Evolutionary conservation across 108 stramenopile species (phyloP).

Genomic region (Mayamaea pseudoterrestris): DNA sequence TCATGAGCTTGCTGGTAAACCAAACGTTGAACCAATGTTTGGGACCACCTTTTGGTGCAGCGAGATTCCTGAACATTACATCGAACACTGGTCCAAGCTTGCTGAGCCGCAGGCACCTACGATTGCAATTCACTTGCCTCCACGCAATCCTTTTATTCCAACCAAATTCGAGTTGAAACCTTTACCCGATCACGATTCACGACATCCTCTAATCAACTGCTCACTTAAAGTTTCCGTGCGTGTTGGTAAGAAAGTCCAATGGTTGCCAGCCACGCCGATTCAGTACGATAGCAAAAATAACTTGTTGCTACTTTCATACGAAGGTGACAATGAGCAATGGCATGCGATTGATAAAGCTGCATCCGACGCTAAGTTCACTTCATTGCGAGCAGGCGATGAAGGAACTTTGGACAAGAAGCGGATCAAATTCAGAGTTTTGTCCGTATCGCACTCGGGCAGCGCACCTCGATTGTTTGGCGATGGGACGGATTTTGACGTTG

Average conservation of each 20-base stretch:
- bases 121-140: conserved; percentile 43
- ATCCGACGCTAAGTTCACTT: conserved; percentile 13
- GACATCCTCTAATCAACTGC: conserved; percentile 62
- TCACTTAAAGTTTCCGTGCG: conserved; percentile 63
- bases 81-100: conserved; percentile 30
- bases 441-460: conserved; percentile 46
- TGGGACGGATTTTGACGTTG: conserved; percentile 58
- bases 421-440: conserved; percentile 54
- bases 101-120: conserved; percentile 34
- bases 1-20: conserved; percentile 9
- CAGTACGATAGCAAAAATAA: conserved; percentile 51
- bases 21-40: conserved; percentile 39
- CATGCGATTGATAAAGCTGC: conserved; percentile 35
- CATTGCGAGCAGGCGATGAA: no score
- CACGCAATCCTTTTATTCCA: conserved; percentile 65
- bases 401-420: conserved; percentile 57
- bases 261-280: conserved; percentile 57
- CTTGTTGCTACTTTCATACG: conserved; percentile 47
- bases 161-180: conserved; percentile 53
- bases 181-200: conserved; percentile 49
- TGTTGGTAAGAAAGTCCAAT: conserved; percentile 30
- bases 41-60: conserved; percentile 45
- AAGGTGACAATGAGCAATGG: conserved; percentile 76
- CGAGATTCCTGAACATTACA: conserved; percentile 16
- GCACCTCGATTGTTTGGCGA: conserved; percentile 54